These are phyloP conservation scores for Xylariaceae sp. DNA, from an alignment of 2,329 filamentous ascomycete species.

Conservation along the genomic window DNA sequence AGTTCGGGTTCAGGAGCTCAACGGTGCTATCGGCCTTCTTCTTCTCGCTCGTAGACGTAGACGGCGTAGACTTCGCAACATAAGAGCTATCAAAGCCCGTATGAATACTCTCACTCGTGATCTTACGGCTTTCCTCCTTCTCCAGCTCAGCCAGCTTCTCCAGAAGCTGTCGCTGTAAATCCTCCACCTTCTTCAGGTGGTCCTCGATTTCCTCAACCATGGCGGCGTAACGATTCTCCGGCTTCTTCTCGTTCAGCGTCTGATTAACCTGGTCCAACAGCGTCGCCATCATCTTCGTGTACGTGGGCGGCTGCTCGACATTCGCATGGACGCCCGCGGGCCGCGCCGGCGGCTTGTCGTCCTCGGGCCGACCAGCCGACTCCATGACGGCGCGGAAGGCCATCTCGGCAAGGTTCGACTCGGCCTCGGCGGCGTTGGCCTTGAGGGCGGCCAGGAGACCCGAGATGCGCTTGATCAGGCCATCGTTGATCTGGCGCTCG, in stretches of 20 bases:
- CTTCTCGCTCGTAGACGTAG: constrained; percentile 34
- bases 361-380: constrained; percentile 63
- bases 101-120: constrained; percentile 85
- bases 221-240: constrained; percentile 61
- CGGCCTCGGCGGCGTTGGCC: constrained; percentile 63
- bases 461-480: constrained; percentile 78
- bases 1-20: constrained; percentile 72
- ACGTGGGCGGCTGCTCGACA: constrained; percentile 70
- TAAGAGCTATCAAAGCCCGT: constrained; percentile 87
- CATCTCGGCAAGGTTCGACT: constrained; percentile 67
- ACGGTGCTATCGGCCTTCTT: constrained; percentile 49
- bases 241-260: constrained; percentile 71
- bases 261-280: constrained; percentile 88
- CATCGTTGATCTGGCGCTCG: constrained; percentile 88
- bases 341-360: constrained; percentile 67
- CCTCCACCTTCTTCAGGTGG: constrained; percentile 72
- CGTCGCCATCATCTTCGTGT: constrained; percentile 98
- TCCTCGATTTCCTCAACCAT: constrained; percentile 74
- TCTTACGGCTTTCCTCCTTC: constrained; percentile 79
- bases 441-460: constrained; percentile 69
- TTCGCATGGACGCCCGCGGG: constrained; percentile 75
- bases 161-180: constrained; percentile 69
- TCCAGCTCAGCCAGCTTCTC: constrained; percentile 75
- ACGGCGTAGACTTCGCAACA: constrained; percentile 44
- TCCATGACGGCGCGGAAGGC: constrained; percentile 90